Evolutionary conservation across 257 asterid species (phyloP).

Genomic region (Przewalskia tangutica): DNA sequence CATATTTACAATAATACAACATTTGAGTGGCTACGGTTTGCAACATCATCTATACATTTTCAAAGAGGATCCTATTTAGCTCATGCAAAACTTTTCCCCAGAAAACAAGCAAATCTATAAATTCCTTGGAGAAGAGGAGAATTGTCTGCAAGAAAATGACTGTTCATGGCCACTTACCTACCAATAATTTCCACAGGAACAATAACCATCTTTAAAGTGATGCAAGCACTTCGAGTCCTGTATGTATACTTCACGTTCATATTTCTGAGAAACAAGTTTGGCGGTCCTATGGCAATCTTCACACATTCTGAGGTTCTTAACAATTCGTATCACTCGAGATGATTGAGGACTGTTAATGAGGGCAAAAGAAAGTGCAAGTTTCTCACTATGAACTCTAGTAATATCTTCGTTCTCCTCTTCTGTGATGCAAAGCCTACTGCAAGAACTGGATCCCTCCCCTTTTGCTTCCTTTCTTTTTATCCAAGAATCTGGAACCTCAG

Average conservation of each 20-base stretch:
- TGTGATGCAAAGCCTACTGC: slow-evolving; percentile 25
- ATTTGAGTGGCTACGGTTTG: background rate
- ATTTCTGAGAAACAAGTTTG: slow-evolving; percentile 36
- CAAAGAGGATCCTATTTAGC: slow-evolving; percentile 1
- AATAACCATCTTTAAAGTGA: slow-evolving; percentile 62
- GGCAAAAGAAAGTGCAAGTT: slow-evolving; percentile 54
- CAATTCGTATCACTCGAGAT: slow-evolving; percentile 31
- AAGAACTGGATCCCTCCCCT: slow-evolving; percentile 19
- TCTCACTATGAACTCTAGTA: slow-evolving; percentile 56
- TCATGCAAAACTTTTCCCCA: background rate
- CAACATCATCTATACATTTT: background rate
- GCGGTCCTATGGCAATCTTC: slow-evolving; percentile 58
- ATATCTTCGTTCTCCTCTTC: slow-evolving; percentile 53
- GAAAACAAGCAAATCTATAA: background rate
- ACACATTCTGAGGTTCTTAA: slow-evolving; percentile 65
- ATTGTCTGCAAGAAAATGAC: background rate
- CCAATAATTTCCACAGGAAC: slow-evolving; percentile 87
- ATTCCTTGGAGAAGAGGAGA: background rate
- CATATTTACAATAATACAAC: background rate
- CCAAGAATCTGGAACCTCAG: slow-evolving; percentile 34
- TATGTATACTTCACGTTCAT: slow-evolving; percentile 44
- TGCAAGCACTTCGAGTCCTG: slow-evolving; percentile 64
- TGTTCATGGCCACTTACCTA: slow-evolving; percentile 11
- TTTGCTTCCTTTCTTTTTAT: slow-evolving; percentile 22
- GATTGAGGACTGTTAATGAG: slow-evolving; percentile 28